Evolutionary conservation across 2,329 filamentous ascomycete genomes (phyloP), one percentile per base, ranked within the genome.

Genomic region (Beauveria pseudobassiana): DNA sequence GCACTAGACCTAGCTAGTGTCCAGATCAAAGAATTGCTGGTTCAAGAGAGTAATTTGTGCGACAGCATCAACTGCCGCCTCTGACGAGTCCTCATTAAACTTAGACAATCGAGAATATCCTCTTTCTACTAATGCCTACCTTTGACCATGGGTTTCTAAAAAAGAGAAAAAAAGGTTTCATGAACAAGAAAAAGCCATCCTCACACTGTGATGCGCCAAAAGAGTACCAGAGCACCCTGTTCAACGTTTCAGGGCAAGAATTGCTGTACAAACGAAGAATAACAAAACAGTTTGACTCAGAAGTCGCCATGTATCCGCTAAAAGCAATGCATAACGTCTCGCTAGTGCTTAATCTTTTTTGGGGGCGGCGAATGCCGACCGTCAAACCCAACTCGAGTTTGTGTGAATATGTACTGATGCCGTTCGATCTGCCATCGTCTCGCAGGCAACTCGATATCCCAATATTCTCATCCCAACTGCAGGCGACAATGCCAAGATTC

Each of bases 21-120:
- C 38, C 38, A 38, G 16, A n/a, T 49, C 42, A 8, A 40, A 42
- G 8, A 26, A n/a, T n/a, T 45, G 12, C n/a, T 28, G 30, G 26
- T 46, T 30, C 46, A 49, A 53, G 46, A 34, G 49, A 46, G 56
- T 51, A 24, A 22, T 14, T 51, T 8, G 6, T 24, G 34, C 42
- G 8, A 77, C 76, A 6, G 81, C 80, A 64, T 78, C 80, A 20
- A 82, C 75, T 80, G 43, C 83, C 52, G 83, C 83, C 53, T 8
- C 40, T 16, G 42, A 54, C 55, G 26, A 66, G 61, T 63, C 55
- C 61, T 65, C 62, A 67, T 67, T 67, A 67, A 66, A 63, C 63
- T 62, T 56, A 62, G 54, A 66, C 65, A 63, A 59, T 63, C 49
- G 53, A 65, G 63, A 59, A 48, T 51, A 62, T 38, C 62, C 61